Base-by-base conservation (phyloP, 768 basidiomycete species). In the Pleurotus tuber-regium region DNA sequence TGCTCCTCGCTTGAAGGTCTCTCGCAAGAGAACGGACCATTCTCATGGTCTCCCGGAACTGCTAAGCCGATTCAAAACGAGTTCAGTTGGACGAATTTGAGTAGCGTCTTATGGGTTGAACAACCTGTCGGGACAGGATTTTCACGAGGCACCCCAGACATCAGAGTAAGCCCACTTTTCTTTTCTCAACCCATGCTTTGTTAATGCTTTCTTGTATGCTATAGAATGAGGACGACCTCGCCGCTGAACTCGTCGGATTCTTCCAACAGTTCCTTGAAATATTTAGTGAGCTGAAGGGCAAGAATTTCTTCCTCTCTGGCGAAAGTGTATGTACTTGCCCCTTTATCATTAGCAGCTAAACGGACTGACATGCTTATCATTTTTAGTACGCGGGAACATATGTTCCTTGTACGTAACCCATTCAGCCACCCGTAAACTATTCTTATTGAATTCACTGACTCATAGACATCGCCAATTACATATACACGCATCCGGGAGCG, bases 51-150 rank as follows among this genome's bases (percentile, higher is more conserved):
- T 4, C 70, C 57, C 35, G 87, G 87, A 1, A 78, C 79, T 59
- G 86, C 85, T 1, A 74, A 74, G 50, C 81, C 87, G 2, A 85
- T 76, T 0, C 70, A 64, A 4, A 90, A 88, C 48, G 74, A 84
- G 56, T 77, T 75, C 57, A 87, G 86, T 63, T 90, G 87, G 87
- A 89, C 88, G 0, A 90, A 89, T 59, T 71, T 90, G 7, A 87
- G 86, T 2, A 87, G 83, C 49, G 66, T 89, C 4, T 67, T 89
- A n/a, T 90, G 78, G 73, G 79, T 90, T 10, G 89, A 91, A 56
- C 89, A 89, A 57, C 88, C 88, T 2, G 82, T 90, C 23, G 88
- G 88, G 4, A 89, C 87, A 3, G 88, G 88, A 0, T 90, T 83
- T 63, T 85, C 85, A 2, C 85, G 84, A 54, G 88, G 88, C 12